phyloP scores from a whole-genome alignment of 2,329 filamentous ascomycete genomes.

The Aspergillus sp. region DNA sequence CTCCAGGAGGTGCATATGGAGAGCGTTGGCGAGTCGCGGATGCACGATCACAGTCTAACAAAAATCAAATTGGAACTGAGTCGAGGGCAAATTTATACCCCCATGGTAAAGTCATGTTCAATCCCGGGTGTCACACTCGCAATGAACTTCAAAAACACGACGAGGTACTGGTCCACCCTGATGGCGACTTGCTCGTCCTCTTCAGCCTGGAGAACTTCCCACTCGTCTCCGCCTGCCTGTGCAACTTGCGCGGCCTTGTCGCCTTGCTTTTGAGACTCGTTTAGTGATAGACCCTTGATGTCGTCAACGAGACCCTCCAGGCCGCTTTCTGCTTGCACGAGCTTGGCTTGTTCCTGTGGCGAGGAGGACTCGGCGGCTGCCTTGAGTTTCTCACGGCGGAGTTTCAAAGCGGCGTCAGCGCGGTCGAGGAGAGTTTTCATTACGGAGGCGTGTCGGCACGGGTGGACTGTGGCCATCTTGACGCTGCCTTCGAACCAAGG shows the following conservation, averaged over 20 bases:
- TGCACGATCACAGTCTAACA: background rate
- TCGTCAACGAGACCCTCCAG: slow-evolving; percentile 88
- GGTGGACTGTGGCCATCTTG: slow-evolving; percentile 96
- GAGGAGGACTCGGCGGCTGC: slow-evolving; percentile 60
- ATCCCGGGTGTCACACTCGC: slow-evolving; percentile 93
- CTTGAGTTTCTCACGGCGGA: slow-evolving; percentile 81
- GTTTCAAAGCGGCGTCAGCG: slow-evolving; percentile 88
- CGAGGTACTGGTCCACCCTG: slow-evolving; percentile 56
- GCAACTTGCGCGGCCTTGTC: slow-evolving; percentile 7
- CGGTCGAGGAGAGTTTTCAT: slow-evolving; percentile 98
- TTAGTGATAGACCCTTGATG: slow-evolving; percentile 67
- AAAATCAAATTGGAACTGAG: background rate
- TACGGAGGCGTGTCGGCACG: slow-evolving; percentile 94
- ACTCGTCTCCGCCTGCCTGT: slow-evolving; percentile 60
- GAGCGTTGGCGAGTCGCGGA: background rate
- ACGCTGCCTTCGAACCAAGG: slow-evolving; percentile 88
- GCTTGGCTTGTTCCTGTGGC: slow-evolving; percentile 29
- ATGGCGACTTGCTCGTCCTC: slow-evolving; percentile 55
- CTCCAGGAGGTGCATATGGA: background rate
- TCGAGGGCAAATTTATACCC: slow-evolving; percentile 63
- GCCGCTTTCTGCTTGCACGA: slow-evolving; percentile 54
- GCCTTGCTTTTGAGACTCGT: slow-evolving; percentile 44
- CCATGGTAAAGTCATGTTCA: slow-evolving; percentile 98
- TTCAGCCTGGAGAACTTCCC: slow-evolving; percentile 64
- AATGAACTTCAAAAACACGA: slow-evolving; percentile 68